Base-by-base conservation (phyloP, 176 grass and related monocot species). In the Oryza brachyantha region DNA sequence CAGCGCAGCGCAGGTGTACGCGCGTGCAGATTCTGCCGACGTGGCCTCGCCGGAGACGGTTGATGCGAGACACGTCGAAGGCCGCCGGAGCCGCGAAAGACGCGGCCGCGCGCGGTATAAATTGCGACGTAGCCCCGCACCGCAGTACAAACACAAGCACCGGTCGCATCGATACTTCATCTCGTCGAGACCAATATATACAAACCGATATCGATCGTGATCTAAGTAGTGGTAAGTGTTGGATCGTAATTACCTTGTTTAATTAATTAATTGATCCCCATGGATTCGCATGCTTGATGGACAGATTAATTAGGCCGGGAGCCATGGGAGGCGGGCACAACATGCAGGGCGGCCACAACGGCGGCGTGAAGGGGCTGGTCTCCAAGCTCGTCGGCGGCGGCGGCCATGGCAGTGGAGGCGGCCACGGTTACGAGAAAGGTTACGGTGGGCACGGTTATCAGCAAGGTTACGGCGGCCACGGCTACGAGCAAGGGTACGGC, bases 301-400 rank as follows among this genome's bases (percentile, higher is more conserved):
- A 50, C 45, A 50, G 45, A 19, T 50, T 50, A 17, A 50, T 50
- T 19, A 50, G 19, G 16, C 16, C 16, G 14, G 19, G 45, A 10
- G 34, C 0, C 69, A 83, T 88, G 80, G 86, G 48, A 40, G 86
- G 86, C 29, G 86, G 74, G 16, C 80, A 88, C 80, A 67, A 87
- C 66, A 67, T 78, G 86, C 57, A 76, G 16, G 45, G 45, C 74
- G 72, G 73, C 7, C 66, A 83, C 29, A 68, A 28, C 75, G 74
- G 86, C 75, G 75, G 80, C 75, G 80, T 79, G 39, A 88, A 88
- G 68, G 81, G 86, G 10, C 41, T 54, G 48, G 81, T 79, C 2
- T 88, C 86, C 48, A 74, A 60, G 74, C 61, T 88, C 37, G 50
- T 68, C 22, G 13, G 42, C 66, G 86, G 86, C 68, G 61, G 68